Evolutionary conservation across 2,329 filamentous ascomycete genomes (phyloP), one percentile per base, ranked within the genome.

Genomic region (Claviceps africana): DNA sequence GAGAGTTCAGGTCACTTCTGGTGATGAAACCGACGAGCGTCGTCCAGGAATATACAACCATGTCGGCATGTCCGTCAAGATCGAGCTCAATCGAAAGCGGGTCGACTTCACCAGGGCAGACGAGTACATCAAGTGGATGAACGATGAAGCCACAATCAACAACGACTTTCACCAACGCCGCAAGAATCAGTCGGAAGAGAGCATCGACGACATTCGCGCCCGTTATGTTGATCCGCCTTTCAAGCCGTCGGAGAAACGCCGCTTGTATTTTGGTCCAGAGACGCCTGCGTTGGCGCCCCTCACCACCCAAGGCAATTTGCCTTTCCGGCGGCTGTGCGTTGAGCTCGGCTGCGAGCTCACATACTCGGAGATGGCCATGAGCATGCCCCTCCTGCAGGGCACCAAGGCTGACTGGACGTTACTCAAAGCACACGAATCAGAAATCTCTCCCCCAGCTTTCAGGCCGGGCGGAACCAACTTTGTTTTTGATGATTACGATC

Each of bases 281-380:
- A 98, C 93, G 1, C 93, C 93, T 0, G 81, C 90, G 11, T 74
- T 98, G n/a, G 93, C 93, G 4, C 93, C 93, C 37, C 76, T 98
- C 48, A 98, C 93, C 1, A 98, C 93, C 0, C 93, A 97, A 69
- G 93, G 93, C 46, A 98, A 98, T 62, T 75, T 97, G 47, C 93
- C 93, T 1, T 98, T 95, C 72, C 84, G 93, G 53, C 81, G 93
- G 48, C 79, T 98, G 31, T 96, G 90, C 62, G 83, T 88, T 13
- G 85, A 90, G 52, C 77, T 97, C 25, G 93, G 93, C 37, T 90
- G 89, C 30, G 86, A 96, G 64, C 76, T 95, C 48, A 98, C 93
- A 0, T 98, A 95, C 72, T 97, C 91, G 0, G 93, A 98, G 69
- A 98, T 98, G 93, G 93, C 91, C 4, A 86, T 98, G 78, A 83